A percentile compares a stretch with the other conserved stretches of the same genome.
These are phyloP conservation scores for Petunia axillaris DNA, from an alignment of 257 asterid species.

Conservation along the genomic window DNA sequence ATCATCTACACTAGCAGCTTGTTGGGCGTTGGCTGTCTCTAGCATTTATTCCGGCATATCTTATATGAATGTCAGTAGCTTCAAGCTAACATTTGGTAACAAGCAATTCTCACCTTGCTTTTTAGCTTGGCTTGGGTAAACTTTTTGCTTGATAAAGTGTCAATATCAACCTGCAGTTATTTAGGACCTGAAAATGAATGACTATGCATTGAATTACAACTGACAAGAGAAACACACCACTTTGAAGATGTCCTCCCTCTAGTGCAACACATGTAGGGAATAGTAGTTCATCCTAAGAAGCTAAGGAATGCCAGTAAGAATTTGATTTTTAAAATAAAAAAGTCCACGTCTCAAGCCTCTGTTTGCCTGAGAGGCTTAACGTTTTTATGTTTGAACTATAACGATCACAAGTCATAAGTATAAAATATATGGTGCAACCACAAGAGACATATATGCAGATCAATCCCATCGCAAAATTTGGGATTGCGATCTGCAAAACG, in stretches of 20 bases:
- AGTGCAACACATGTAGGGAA: constrained; percentile 1
- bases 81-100: not conserved
- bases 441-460: not conserved
- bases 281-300: not conserved
- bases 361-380: not conserved
- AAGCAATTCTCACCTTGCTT: constrained; percentile 44
- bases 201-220: constrained; percentile 10
- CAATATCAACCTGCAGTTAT: constrained; percentile 45
- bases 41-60: not conserved
- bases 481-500: not conserved
- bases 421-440: not conserved
- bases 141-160: constrained; percentile 33
- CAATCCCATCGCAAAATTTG: not conserved
- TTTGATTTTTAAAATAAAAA: not conserved
- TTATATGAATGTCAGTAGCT: not conserved
- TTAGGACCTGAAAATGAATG: constrained; percentile 23
- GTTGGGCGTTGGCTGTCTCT: not conserved
- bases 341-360: not conserved
- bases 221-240: constrained; percentile 10
- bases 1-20: not conserved
- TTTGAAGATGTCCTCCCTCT: not conserved
- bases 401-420: not conserved
- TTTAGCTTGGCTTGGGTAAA: constrained; percentile 38
- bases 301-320: constrained; percentile 16
- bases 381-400: not conserved